Base-by-base conservation (phyloP, 169 alveolate species). In the Eimeria brunetti region DNA sequence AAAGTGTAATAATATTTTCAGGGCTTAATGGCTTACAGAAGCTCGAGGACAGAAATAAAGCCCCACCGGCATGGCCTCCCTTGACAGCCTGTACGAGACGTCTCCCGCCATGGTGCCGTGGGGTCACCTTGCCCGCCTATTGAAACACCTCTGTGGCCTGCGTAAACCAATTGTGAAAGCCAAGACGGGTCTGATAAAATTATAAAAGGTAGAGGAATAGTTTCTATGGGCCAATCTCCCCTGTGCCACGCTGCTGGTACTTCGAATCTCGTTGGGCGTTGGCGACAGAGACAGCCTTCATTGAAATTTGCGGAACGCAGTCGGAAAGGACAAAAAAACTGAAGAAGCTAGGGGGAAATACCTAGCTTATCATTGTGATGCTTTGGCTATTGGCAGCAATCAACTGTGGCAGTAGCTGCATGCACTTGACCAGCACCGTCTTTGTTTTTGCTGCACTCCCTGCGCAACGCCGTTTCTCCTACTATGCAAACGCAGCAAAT, bases 71-170 rank as follows among this genome's bases (percentile, higher is more conserved):
- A 38, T 38, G 81, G 12, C 27, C 38, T 0, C 27, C 38, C 11
- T 38, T 30, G 81, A 71, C 1, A 1, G 30, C 53, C 9, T 38
- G 27, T 36, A 53, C 18, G 53, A 71, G 81, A 11, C 38, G 46
- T 67, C 76, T 24, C 64, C 16, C 30, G 14, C 7, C 30, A 36
- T 38, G 33, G 14, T 36, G 33, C 11, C 53, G 53, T 71, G 9
- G 53, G 81, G 81, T 71, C 81, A 71, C 81, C 81, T 71, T 71
- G 81, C 51, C 20, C 30, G 53, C n/a, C 33, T 71, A 14, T n/a
- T 36, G 30, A 30, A 33, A 33, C 30, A 16, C 30, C 30, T 8
- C 53, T 18, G 33, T 0, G 51, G 33, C 38, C 53, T 9, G 33
- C 53, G 24, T 38, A 71, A 0, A 38, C n/a, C 30, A 71, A 16